These are phyloP conservation scores for Tricholoma terreum DNA, from an alignment of 768 basidiomycete species.

Conservation along the genomic window DNA sequence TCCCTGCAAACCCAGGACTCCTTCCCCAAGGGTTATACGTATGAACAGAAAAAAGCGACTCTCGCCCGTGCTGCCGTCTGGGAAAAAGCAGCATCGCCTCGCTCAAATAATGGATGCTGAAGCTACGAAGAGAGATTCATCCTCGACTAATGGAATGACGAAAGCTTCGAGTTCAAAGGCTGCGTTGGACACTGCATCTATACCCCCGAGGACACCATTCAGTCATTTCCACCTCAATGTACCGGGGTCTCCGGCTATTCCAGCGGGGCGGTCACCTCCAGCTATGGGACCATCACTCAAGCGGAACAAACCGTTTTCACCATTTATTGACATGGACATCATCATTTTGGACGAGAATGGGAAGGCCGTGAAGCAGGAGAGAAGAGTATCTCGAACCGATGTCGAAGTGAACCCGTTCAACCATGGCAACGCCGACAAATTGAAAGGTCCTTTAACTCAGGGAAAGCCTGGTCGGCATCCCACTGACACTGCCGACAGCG, in stretches of 20 bases:
- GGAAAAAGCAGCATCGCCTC: constrained; percentile 26
- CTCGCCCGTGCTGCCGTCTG: constrained; percentile 34
- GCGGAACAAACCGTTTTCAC: constrained; percentile 38
- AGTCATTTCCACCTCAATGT: constrained; percentile 29
- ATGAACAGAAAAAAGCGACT: constrained; percentile 38
- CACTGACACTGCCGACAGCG: constrained; percentile 18
- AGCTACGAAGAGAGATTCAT: background rate
- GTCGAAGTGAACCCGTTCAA: constrained; percentile 33
- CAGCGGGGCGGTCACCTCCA: constrained; percentile 21
- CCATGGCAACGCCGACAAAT: background rate
- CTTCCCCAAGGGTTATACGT: constrained; percentile 38
- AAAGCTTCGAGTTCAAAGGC: constrained; percentile 3
- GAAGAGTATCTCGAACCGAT: constrained; percentile 50
- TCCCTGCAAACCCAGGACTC: constrained; percentile 29
- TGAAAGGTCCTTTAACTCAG: background rate
- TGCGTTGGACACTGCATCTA: constrained; percentile 8
- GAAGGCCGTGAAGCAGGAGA: constrained; percentile 54
- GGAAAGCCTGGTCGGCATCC: background rate
- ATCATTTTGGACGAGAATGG: constrained; percentile 62
- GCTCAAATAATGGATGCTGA: constrained; percentile 30
- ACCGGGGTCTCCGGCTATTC: constrained; percentile 36
- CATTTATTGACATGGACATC: constrained; percentile 64
- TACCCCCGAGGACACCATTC: constrained; percentile 32
- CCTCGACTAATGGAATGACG: constrained; percentile 16
- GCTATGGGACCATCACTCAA: constrained; percentile 28